Base-by-base conservation (phyloP, 1,139 yeast genomes). In the Torulaspora globosa region DNA sequence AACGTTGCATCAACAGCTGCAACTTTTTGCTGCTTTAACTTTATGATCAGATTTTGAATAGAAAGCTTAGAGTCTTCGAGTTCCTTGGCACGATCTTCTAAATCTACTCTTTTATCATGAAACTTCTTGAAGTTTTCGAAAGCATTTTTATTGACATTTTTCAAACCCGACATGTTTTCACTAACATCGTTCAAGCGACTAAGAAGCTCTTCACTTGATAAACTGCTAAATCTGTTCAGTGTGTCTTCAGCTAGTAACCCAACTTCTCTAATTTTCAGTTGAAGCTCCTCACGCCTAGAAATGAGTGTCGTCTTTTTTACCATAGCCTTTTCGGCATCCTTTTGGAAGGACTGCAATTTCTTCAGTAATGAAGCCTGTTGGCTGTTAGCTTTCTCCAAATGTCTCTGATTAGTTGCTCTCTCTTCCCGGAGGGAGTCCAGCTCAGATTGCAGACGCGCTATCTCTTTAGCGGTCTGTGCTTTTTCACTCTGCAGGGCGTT, bases 201-300 rank as follows among this genome's bases (percentile, higher is more conserved):
- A 39, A 87, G 68, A 30, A 89, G 63, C 6, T 76, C 73, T 40
- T 79, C 79, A 2, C 88, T 76, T 3, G 66, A 57, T 26, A 66
- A 52, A 26, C 70, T 67, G 41, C 69, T 70, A 49, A 69, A 73
- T 23, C 76, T 74, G 6, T 72, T 71, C 55, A 87, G 81, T 0
- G 95, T 90, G 49, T 87, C 92, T 59, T 89, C 96, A 0, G 97
- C 94, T 26, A 90, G 71, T 1, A 87, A 84, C 9, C 97, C 97
- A 42, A 90, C 70, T 43, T 87, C 95, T 49, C 94, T 75, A 39
- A 89, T 84, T 58, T 79, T 84, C 51, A 76, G 78, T 52, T 82
- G 84, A 21, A 87, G 69, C 54, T 85, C 94, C 44, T 84, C 87
- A 52, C 86, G 76, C 54, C 96, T 76, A 41, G 74, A 71, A 6